A percentile compares a stretch with the other conserved stretches of the same genome.
Evolutionary conservation across 148 eudicot species (phyloP).

Genomic region (Dianthus caryophyllus): DNA sequence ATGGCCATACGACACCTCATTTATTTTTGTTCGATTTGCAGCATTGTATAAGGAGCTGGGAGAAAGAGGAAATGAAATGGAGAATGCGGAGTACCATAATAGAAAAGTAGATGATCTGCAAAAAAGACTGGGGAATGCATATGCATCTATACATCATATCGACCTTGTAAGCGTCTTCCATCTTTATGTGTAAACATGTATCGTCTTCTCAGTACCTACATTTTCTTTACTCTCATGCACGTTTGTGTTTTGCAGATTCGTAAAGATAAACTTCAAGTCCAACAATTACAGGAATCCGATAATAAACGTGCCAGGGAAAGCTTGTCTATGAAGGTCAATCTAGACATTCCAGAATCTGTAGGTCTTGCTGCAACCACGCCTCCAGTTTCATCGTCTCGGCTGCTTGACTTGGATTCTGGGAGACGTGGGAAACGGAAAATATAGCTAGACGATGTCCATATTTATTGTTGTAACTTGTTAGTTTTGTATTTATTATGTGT

Average conservation of each 20-base stretch:
- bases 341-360: constrained; percentile 93
- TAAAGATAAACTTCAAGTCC: constrained; percentile 43
- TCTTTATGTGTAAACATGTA: not conserved
- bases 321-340: constrained; percentile 48
- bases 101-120: constrained; percentile 73
- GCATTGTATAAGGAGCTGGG: constrained; percentile 76
- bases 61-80: constrained; percentile 64
- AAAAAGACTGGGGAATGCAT: constrained; percentile 60
- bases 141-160: constrained; percentile 62
- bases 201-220: no score
- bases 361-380: constrained; percentile 51
- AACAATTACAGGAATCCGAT: constrained; percentile 46
- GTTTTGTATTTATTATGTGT: constrained; percentile 8
- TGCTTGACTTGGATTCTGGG: constrained; percentile 61
- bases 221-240: not conserved
- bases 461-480: constrained; percentile 2
- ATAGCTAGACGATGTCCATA: constrained; percentile 27
- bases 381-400: constrained; percentile 54
- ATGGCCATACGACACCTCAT: no score
- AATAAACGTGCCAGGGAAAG: constrained; percentile 47
- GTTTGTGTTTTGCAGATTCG: constrained; percentile 43
- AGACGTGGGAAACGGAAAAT: constrained; percentile 68
- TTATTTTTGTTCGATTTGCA: constrained; percentile 26
- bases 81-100: constrained; percentile 63
- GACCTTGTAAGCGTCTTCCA: constrained; percentile 54